Base-by-base conservation (phyloP, 1,284 basidiomycete genomes). In the Marasmius fiardii region DNA sequence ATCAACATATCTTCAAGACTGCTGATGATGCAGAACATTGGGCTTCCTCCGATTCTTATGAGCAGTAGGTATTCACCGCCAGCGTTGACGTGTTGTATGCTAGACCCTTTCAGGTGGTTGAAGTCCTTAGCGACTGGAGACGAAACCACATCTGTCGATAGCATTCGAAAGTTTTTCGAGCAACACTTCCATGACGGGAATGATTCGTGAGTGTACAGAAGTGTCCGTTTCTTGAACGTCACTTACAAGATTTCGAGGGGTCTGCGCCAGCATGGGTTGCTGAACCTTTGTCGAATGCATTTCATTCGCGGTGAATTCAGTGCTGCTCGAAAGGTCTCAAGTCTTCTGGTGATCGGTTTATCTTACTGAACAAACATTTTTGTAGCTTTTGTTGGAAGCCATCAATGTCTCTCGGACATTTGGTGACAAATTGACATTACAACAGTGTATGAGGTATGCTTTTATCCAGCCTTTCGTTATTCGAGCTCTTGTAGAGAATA, bases 211-310 rank as follows among this genome's bases (percentile, higher is more conserved):
- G 21, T 14, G 14, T 33, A 2, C 31, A 20, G 28, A 41, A 16
- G 20, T 34, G 11, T 41, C 41, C 14, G n/a, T 31, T 28, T 10
- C 43, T 28, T 26, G 26, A 49, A 24, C 28, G 18, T 43, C 47
- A 24, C 50, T 55, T n/a, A 61, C 53, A 31, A 23, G 5, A 49
- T 50, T 35, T 45, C 39, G 61, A 92, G 90, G 24, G 87, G 88
- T 16, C 70, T 90, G 55, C 85, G 90, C 49, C 90, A 92, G 61
- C 86, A 89, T 64, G 87, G 88, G 0, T 68, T 92, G 55, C 73
- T 92, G 39, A 86, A 88, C 61, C 72, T 92, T n/a, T 86, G 86
- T 24, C 79, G 87, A 49, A 82, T 89, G 77, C 87, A 92, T 64
- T 92, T 86, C 65, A 70, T 83, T 37, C 79, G 83, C 18, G 76